Percentiles rank a stretch among this genome's conserved stretches.
phyloP scores from a whole-genome alignment of 805 yeast genomes.

The Candida dajiaensis region DNA sequence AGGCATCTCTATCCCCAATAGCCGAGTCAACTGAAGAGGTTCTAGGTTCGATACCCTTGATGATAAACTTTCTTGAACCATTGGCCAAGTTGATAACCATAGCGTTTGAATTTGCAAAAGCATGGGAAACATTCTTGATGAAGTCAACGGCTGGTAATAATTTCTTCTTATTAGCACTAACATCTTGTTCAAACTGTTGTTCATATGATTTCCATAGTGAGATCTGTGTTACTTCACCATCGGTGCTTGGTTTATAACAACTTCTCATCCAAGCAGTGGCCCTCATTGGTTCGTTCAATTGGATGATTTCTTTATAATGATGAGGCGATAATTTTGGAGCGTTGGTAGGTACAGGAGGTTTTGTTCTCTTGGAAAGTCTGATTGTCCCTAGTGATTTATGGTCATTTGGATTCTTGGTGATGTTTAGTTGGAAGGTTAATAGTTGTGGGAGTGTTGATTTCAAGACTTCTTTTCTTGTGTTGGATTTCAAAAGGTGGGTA shows the following conservation, averaged over 20 bases:
- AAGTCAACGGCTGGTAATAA: conserved; percentile 94
- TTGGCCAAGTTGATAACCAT: conserved; percentile 75
- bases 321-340: conserved; percentile 56
- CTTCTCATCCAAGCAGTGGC: conserved; percentile 95
- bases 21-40: conserved; percentile 43
- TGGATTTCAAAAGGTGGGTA: conserved; percentile 41
- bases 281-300: conserved; percentile 76
- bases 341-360: conserved; percentile 54
- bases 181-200: conserved; percentile 65
- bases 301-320: conserved; percentile 54
- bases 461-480: conserved; percentile 45
- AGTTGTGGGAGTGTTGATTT: conserved; percentile 58
- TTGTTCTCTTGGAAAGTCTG: conserved; percentile 50
- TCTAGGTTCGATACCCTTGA: conserved; percentile 92
- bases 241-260: conserved; percentile 71
- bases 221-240: conserved; percentile 90
- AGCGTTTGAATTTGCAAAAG: conserved; percentile 84
- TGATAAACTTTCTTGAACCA: conserved; percentile 75
- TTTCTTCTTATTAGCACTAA: conserved; percentile 44
- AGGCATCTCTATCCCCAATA: conserved; percentile 39
- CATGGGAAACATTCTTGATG: conserved; percentile 86
- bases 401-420: conserved; percentile 29
- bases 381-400: conserved; percentile 20
- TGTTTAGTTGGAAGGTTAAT: conserved; percentile 40
- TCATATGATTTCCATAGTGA: conserved; percentile 95